A percentile compares a stretch with the other conserved stretches of the same genome.
These are phyloP conservation scores for Solanum boliviense DNA, from an alignment of 257 asterid genomes.

Conservation along the genomic window DNA sequence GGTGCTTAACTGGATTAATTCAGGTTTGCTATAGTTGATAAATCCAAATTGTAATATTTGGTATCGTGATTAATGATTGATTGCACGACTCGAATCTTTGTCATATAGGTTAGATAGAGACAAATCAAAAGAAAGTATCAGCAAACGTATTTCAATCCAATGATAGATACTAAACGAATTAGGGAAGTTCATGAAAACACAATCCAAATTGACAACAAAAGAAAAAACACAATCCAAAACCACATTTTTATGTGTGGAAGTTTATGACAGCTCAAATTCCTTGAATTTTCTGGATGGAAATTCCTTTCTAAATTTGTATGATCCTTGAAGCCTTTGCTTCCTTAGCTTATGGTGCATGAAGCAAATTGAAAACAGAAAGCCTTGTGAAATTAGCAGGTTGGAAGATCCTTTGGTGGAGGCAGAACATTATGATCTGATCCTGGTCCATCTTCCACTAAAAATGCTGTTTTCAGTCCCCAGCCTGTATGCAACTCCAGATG, in stretches of 20 bases:
- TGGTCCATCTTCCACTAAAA: constrained; percentile 47
- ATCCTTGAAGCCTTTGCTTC: neutral
- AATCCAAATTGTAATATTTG: neutral
- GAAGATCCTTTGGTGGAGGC: constrained; percentile 56
- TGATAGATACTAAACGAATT: neutral
- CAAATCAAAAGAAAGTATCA: neutral
- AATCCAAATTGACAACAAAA: neutral
- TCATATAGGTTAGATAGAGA: neutral
- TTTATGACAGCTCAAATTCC: neutral
- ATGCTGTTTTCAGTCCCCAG: constrained; percentile 54
- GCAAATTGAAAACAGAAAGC: neutral
- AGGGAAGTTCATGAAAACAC: neutral
- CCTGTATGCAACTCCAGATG: constrained; percentile 58
- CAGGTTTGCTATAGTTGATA: neutral
- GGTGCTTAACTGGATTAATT: neutral
- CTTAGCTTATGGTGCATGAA: neutral
- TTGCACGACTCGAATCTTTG: neutral
- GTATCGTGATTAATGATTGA: neutral
- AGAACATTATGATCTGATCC: constrained; percentile 29
- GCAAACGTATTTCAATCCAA: neutral
- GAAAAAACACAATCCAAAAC: neutral
- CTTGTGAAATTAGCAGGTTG: constrained; percentile 18
- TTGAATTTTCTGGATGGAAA: neutral
- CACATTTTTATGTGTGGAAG: neutral
- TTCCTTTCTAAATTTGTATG: neutral